Evolutionary conservation across 73 alveolate genomes (phyloP), one percentile per base, ranked within the genome.

Genomic region (Durusdinium trenchii): DNA sequence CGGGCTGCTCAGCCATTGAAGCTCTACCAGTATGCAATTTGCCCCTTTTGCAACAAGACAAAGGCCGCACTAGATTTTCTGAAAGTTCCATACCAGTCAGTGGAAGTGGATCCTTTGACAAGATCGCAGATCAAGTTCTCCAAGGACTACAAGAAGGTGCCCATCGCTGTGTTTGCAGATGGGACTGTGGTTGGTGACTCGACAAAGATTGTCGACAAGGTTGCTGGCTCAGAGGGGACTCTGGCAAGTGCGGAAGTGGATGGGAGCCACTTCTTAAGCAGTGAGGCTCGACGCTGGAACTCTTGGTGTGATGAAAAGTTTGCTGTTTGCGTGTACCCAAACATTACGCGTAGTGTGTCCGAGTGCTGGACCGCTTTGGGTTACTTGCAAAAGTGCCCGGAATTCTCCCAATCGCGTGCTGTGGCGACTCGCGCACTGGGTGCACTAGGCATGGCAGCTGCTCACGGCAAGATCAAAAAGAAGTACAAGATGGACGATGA

Each of bases 131-230:
- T 89, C 71, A 89, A 64, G 54, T 89, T 89, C 50, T 89, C 96
- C 85, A 62, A 89, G 96, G 96, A 89, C 96, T 89, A 89, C 96
- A 89, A 89, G 69, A 89, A 89, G 83, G 96, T 89, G 84, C 96
- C 96, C 51, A 89, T 89, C 71, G 96, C 96, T 1, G 96, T 89
- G 38, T 45, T 89, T 38, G 14, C 96, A 3, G 96, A 69, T 45
- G 96, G 96, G 26, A 30, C 51, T 36, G 96, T 89, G 96, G 96
- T 89, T 69, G 96, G 96, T 20, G 96, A 69, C 86, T 89, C 96
- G 67, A 89, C 96, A 36, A 48, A 89, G 96, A 89, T 89, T 51
- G 96, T 89, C 69, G 96, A 89, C 62, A 47, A 67, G 50, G 96
- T 89, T 20, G 69, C 78, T 35, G 71, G 78, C 7, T 89, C 96